Evolutionary conservation across 495 filamentous ascomycete species (phyloP), one percentile per base, ranked within the genome.

Genomic region (Xylaria venustula): DNA sequence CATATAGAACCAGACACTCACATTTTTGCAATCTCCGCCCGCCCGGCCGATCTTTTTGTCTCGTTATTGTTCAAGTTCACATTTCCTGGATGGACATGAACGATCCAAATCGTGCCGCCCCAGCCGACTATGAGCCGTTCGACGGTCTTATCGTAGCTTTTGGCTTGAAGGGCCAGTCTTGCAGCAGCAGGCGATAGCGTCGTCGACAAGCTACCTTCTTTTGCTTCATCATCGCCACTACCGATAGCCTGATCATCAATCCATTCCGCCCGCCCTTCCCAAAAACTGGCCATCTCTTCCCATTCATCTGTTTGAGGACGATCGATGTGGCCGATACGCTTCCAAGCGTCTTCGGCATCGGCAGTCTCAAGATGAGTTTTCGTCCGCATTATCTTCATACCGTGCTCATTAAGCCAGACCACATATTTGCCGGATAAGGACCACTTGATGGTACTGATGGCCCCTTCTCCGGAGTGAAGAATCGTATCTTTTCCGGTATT

Each of bases 351-450:
- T 15, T 96, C 93, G 2, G 81, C 73, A 61, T 95, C 90, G 6
- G 83, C 83, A 36, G 80, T 86, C 15, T 94, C 91, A 40, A 97
- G 80, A 56, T 91, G 84, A 23, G 97, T 72, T 68, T 92, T 92
- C 3, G 90, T 90, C 45, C 94, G 83, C 94, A 98, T 98, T 49
- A 98, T 92, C 72, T 96, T 97, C 67, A 97, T 92, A 1, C 94
- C 94, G 65, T 93, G 88, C 73, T 98, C 94, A 66, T 97, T 98
- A 22, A 94, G 81, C 94, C 94, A 98, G 0, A 85, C 89, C 2
- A 98, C 89, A 70, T 90, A 97, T 76, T 88, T 90, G 0, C 94
- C 93, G 1, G 92, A 91, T 55, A 91, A 69, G 0, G 92, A 97
- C 91, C 92, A 98, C 71, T 92, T 90, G 60, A 98, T 92, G 6